phyloP scores from a whole-genome alignment of 1,284 basidiomycete genomes.

The Erythrobasidium hasegawianum region DNA sequence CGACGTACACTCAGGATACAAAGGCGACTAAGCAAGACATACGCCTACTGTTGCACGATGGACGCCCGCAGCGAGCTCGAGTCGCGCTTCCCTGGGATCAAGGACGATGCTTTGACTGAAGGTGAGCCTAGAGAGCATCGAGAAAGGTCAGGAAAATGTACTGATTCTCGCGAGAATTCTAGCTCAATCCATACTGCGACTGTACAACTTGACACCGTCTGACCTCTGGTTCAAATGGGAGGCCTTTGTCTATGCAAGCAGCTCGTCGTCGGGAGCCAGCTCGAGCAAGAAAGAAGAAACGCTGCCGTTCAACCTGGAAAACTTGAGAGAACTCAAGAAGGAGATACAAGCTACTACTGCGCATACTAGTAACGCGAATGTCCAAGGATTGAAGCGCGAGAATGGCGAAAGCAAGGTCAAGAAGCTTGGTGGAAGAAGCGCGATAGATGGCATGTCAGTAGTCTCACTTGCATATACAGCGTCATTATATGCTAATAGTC shows the following conservation, averaged over 20 bases:
- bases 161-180: neutral
- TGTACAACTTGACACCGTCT: conserved; percentile 59
- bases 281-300: conserved; percentile 48
- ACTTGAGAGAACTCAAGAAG: conserved; percentile 57
- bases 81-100: conserved; percentile 17
- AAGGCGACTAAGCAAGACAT: neutral
- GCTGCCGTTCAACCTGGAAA: conserved; percentile 53
- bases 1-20: neutral
- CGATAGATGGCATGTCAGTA: conserved; percentile 33
- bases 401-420: conserved; percentile 20
- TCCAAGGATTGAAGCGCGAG: neutral
- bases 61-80: conserved; percentile 15
- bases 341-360: conserved; percentile 48
- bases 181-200: conserved; percentile 42
- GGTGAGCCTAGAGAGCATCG: conserved; percentile 3
- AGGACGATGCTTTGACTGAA: conserved; percentile 21
- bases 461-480: neutral
- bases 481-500: neutral
- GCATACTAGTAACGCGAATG: neutral
- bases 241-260: conserved; percentile 51
- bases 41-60: neutral
- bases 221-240: conserved; percentile 70
- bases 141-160: too few species aligned
- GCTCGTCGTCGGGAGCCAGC: conserved; percentile 51
- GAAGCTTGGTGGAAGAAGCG: conserved; percentile 33